Percentiles rank a stretch among this genome's conserved stretches.
Evolutionary conservation across 441 rosid genomes (phyloP).

Genomic region (Pelargonium exstipulatum): DNA sequence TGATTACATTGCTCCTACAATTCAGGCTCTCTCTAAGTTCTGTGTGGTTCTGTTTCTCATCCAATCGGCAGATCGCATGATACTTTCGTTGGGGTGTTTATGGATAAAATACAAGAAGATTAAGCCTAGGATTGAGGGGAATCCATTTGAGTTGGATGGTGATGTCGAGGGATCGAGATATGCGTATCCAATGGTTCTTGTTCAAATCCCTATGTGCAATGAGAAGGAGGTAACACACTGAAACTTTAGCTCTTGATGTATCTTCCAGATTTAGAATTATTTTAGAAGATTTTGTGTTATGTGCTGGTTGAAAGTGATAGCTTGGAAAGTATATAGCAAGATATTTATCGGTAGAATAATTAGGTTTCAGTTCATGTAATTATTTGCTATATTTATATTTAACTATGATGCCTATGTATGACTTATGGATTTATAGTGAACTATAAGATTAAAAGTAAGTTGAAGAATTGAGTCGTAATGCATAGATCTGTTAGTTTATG

Average conservation of each 20-base stretch:
- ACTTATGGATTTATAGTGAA: not conserved
- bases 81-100: slow-evolving; percentile 76
- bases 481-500: not conserved
- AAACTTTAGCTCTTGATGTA: not conserved
- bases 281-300: not conserved
- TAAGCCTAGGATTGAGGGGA: slow-evolving; percentile 51
- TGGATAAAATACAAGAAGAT: slow-evolving; percentile 84
- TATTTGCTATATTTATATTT: not conserved
- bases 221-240: slow-evolving; percentile 73
- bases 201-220: slow-evolving; percentile 94
- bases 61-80: slow-evolving; percentile 71
- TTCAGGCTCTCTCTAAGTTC: slow-evolving; percentile 61
- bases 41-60: slow-evolving; percentile 71
- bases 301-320: not conserved
- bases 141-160: slow-evolving; percentile 47
- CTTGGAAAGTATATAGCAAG: too few relatives aligned
- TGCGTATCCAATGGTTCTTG: slow-evolving; percentile 86
- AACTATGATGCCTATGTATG: not conserved
- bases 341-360: not conserved
- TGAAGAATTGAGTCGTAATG: not conserved
- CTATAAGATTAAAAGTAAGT: not conserved
- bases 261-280: slow-evolving; percentile 7
- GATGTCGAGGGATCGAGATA: slow-evolving; percentile 50
- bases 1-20: slow-evolving; percentile 61
- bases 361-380: not conserved